These are phyloP conservation scores for Cyamopsis tetragonoloba DNA, from an alignment of 306 rosid genomes.

Conservation along the genomic window DNA sequence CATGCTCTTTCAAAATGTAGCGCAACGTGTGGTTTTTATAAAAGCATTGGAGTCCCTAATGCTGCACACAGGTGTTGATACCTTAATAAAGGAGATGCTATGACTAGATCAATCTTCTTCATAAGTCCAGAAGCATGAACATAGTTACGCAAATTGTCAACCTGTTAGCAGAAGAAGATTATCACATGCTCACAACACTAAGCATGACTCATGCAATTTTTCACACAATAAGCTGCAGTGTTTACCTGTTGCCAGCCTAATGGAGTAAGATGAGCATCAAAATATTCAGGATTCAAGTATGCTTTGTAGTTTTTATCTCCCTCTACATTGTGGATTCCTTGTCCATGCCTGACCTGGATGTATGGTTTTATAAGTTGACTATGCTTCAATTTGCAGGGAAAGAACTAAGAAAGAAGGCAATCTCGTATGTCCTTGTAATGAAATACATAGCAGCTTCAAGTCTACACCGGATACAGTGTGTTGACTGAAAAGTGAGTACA, in stretches of 20 bases:
- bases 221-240: background rate
- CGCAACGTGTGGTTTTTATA: background rate
- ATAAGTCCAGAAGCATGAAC: conserved; percentile 31
- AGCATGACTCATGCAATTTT: background rate
- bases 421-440: background rate
- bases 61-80: background rate
- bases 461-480: conserved; percentile 3
- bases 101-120: conserved; percentile 31
- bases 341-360: conserved; percentile 83
- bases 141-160: conserved; percentile 33
- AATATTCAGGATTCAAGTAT: conserved; percentile 52
- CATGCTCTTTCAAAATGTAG: background rate
- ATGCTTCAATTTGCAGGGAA: conserved; percentile 19
- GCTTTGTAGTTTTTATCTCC: conserved; percentile 57
- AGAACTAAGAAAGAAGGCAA: conserved; percentile 13
- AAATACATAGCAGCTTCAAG: conserved; percentile 15
- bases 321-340: conserved; percentile 78
- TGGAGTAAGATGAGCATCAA: conserved; percentile 73
- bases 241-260: conserved; percentile 83
- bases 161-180: conserved; percentile 22
- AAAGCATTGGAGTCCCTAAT: background rate
- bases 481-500: conserved; percentile 21
- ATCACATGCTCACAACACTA: conserved; percentile 12
- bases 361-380: conserved; percentile 9
- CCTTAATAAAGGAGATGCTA: conserved; percentile 38